Base-by-base conservation (phyloP, 2,329 filamentous ascomycete genomes). In the Fusarium paranaense region DNA sequence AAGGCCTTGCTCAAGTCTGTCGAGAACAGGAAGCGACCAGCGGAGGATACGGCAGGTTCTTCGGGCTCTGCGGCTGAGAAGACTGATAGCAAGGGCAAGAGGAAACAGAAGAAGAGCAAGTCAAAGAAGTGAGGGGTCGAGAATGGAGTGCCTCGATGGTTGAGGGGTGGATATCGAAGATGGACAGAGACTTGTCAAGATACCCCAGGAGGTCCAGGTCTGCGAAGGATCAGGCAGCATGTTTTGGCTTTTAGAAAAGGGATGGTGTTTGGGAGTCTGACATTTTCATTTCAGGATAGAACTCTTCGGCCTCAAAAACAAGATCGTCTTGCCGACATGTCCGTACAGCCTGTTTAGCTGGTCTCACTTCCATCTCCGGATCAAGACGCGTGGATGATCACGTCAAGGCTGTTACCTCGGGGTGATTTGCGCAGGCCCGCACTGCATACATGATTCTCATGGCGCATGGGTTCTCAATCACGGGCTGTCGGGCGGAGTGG, bases 1-100 rank as follows among this genome's bases (percentile, higher is more conserved):
- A 88, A 87, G 79, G 87, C 87, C 10, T 81, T 87, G 4, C 80
- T 88, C 60, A 88, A 85, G 75, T 82, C 82, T 2, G 81, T 87
- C 6, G 83, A 85, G 70, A 86, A 87, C 45, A 72, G 77, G 78
- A 86, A 89, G 78, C 82, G 86, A 54, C 80, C 82, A 3, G 83
- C 82, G 1, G 81, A 82, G 32, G 82, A 83, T 10, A 75, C 78
- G 5, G 68, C 78, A 45, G 75, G 73, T 38, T 71, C 79, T 2
- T 65, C 78, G 5, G 65, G 67, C 20, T 72, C 77, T 37, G 57
- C 56, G 13, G 59, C 69, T n/a, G 72, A 65, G 6, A 57, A 61
- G 27, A 69, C 76, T 40, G 76, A 69, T 5, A 60, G 69, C 47
- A 81, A 80, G 69, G 76, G 70, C 67, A 81, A 79, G 64, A 79